Evolutionary conservation across 2,329 filamentous ascomycete species (phyloP).

Genomic region (Fusarium setosum): DNA sequence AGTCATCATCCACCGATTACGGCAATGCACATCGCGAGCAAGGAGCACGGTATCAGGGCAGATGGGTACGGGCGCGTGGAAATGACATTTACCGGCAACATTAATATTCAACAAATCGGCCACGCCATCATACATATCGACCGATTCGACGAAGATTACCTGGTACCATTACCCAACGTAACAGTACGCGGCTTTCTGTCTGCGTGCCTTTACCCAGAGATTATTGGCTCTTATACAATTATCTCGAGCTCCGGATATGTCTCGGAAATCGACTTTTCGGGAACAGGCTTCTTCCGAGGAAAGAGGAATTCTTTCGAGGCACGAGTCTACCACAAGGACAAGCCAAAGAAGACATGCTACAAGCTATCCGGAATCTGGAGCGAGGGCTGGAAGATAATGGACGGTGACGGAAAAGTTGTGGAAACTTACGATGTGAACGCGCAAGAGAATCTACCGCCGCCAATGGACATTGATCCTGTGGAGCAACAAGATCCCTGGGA

Average conservation of each 20-base stretch:
- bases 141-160: slow-evolving; percentile 58
- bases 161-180: slow-evolving; percentile 61
- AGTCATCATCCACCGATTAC: slow-evolving; percentile 66
- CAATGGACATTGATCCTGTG: slow-evolving; percentile 46
- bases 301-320: slow-evolving; percentile 58
- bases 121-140: slow-evolving; percentile 63
- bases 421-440: slow-evolving; percentile 51
- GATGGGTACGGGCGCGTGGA: slow-evolving; percentile 64
- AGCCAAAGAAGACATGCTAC: slow-evolving; percentile 36
- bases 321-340: slow-evolving; percentile 52
- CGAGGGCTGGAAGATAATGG: slow-evolving; percentile 34
- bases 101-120: slow-evolving; percentile 62
- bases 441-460: slow-evolving; percentile 50
- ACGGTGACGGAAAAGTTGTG: slow-evolving; percentile 48
- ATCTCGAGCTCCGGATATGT: slow-evolving; percentile 57
- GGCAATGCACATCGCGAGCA: slow-evolving; percentile 60
- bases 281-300: slow-evolving; percentile 53
- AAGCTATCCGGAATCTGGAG: slow-evolving; percentile 35
- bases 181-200: slow-evolving; percentile 60
- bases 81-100: slow-evolving; percentile 61
- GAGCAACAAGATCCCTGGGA: slow-evolving; percentile 84
- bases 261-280: slow-evolving; percentile 59
- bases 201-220: slow-evolving; percentile 61
- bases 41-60: slow-evolving; percentile 56
- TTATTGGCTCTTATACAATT: slow-evolving; percentile 58